Evolutionary conservation across 306 rosid genomes (phyloP).

Genomic region (Pueraria montana): DNA sequence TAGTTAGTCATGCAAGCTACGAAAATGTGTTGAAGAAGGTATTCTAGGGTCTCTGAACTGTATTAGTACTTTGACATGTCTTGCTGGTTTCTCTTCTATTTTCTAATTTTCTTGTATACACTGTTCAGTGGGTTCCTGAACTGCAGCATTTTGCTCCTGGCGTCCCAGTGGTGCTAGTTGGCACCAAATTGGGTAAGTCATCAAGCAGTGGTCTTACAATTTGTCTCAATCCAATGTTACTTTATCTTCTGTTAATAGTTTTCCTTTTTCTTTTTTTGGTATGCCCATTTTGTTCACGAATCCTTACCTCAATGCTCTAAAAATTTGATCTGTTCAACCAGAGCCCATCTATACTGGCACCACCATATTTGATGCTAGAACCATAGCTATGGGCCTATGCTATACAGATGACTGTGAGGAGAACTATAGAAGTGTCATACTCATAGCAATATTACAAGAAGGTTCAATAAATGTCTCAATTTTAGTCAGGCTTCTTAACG

Average conservation of each 20-base stretch:
- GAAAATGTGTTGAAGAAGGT: conserved; percentile 91
- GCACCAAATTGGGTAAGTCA: conserved; percentile 84
- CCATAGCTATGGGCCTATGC: not conserved
- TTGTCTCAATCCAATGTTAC: not conserved
- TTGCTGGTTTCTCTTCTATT: conserved; percentile 19
- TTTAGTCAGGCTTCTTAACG: too few relatives aligned
- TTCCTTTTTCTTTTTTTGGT: not conserved
- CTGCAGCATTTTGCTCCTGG: conserved; percentile 93
- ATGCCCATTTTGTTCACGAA: conserved; percentile 24
- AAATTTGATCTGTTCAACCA: conserved; percentile 10
- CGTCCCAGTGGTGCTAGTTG: conserved; percentile 78
- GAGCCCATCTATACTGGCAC: not conserved
- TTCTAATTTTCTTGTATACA: conserved; percentile 33
- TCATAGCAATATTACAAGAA: too few relatives aligned
- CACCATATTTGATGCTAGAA: not conserved
- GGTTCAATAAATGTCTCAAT: too few relatives aligned
- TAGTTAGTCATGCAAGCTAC: conserved; percentile 88
- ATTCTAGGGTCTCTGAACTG: not conserved
- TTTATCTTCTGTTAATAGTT: not conserved
- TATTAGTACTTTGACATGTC: conserved; percentile 27
- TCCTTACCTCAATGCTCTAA: not conserved
- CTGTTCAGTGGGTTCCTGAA: conserved; percentile 88
- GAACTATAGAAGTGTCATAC: too few relatives aligned
- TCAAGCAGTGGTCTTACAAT: conserved; percentile 32
- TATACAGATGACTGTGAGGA: not conserved